These are phyloP conservation scores for Salix dunnii DNA, from an alignment of 345 rosid genomes.

Conservation along the genomic window DNA sequence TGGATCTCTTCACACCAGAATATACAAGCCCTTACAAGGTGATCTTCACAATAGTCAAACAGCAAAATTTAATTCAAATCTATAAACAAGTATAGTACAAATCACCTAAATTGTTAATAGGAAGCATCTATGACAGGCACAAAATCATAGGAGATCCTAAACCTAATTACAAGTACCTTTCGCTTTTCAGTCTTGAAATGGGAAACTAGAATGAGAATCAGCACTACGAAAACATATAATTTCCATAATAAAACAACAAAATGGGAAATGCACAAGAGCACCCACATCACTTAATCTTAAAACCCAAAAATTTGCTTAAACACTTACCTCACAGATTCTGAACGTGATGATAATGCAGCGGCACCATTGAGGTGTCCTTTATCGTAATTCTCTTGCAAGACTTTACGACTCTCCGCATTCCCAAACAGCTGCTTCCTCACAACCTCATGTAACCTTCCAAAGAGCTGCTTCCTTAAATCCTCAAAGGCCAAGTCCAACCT, in stretches of 20 bases:
- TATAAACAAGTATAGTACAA: neutral
- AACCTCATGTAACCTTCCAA: conserved; percentile 47
- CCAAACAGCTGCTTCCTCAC: conserved; percentile 41
- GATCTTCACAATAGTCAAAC: neutral
- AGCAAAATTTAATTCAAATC: neutral
- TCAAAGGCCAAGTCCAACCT: conserved; percentile 61
- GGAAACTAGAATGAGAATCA: neutral
- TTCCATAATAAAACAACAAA: neutral
- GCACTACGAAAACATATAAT: neutral
- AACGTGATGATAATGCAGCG: conserved; percentile 1
- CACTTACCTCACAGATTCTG: conserved; percentile 6
- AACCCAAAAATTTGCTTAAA: conserved; percentile 1
- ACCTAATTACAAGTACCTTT: neutral
- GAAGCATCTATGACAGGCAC: neutral
- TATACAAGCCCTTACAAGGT: neutral
- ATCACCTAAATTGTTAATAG: neutral
- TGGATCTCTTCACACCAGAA: neutral
- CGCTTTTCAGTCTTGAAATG: neutral
- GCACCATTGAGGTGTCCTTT: neutral
- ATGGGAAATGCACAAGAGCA: neutral
- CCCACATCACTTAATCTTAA: neutral
- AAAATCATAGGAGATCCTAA: neutral
- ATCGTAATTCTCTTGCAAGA: neutral
- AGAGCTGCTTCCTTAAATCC: conserved; percentile 51
- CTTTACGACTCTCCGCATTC: conserved; percentile 4